phyloP scores from a whole-genome alignment of 306 rosid species.

The Neltuma alba region DNA sequence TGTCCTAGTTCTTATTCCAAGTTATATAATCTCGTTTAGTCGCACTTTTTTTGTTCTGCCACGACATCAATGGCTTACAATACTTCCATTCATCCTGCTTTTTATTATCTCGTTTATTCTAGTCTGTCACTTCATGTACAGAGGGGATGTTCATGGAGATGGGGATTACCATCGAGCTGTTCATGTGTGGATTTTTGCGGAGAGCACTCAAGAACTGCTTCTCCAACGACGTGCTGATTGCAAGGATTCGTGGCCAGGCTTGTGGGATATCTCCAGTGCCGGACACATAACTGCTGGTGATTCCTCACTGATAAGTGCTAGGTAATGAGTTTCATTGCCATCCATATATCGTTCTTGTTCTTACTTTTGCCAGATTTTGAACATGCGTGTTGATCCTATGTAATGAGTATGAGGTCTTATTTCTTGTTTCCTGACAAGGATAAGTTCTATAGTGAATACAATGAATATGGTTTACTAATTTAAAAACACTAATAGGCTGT shows the following conservation, averaged over 20 bases:
- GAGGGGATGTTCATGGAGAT: constrained; percentile 80
- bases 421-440: neutral
- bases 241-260: constrained; percentile 87
- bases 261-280: constrained; percentile 96
- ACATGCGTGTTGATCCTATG: neutral
- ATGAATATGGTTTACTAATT: neutral
- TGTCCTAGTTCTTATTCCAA: neutral
- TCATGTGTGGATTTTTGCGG: constrained; percentile 89
- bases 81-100: neutral
- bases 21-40: neutral
- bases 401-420: neutral
- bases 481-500: neutral
- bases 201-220: constrained; percentile 76
- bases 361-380: constrained; percentile 9
- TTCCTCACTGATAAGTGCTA: constrained; percentile 73
- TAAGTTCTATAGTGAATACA: neutral
- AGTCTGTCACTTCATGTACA: constrained; percentile 20
- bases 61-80: neutral
- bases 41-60: neutral
- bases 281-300: constrained; percentile 90
- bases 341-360: neutral
- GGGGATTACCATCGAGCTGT: constrained; percentile 98
- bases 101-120: neutral
- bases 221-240: constrained; percentile 78
- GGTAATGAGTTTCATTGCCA: constrained; percentile 50